Evolutionary conservation across 2,329 filamentous ascomycete genomes (phyloP).

Genomic region (Fusarium sarcochroum): DNA sequence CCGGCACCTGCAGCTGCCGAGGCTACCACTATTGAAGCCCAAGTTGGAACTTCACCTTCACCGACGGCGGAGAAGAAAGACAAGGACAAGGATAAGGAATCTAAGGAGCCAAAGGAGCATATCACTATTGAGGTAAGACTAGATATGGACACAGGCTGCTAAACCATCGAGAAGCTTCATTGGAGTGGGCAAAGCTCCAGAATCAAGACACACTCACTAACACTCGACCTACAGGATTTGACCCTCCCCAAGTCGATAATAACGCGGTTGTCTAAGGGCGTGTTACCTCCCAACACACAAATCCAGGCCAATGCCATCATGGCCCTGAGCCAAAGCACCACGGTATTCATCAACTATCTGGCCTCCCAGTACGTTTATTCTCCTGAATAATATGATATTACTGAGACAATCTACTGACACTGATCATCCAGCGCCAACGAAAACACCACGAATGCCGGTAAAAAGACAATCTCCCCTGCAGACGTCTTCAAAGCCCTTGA

Average conservation of each 20-base stretch:
- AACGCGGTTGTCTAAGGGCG: constrained; percentile 82
- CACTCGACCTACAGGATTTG: constrained; percentile 69
- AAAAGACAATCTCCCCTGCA: constrained; percentile 82
- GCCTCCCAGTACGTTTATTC: constrained; percentile 74
- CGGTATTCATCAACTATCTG: constrained; percentile 86
- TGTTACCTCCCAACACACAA: constrained; percentile 84
- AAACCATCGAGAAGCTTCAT: not conserved
- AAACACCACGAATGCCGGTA: constrained; percentile 73
- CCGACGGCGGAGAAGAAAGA: constrained; percentile 52
- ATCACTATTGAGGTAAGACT: constrained; percentile 68
- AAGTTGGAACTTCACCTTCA: constrained; percentile 40
- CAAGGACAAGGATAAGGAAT: constrained; percentile 51
- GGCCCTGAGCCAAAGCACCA: constrained; percentile 85
- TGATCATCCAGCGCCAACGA: constrained; percentile 75
- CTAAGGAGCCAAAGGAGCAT: constrained; percentile 52
- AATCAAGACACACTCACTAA: not conserved
- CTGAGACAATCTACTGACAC: constrained; percentile 9
- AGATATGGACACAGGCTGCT: not conserved
- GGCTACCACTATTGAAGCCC: constrained; percentile 3
- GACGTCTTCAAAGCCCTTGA: constrained; percentile 84
- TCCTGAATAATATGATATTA: not conserved
- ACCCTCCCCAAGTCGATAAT: constrained; percentile 86
- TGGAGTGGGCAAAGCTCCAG: not conserved
- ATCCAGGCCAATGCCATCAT: constrained; percentile 86
- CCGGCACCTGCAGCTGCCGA: constrained; percentile 20